Evolutionary conservation across 2,329 filamentous ascomycete genomes (phyloP).

Genomic region (Colletotrichum sp.): DNA sequence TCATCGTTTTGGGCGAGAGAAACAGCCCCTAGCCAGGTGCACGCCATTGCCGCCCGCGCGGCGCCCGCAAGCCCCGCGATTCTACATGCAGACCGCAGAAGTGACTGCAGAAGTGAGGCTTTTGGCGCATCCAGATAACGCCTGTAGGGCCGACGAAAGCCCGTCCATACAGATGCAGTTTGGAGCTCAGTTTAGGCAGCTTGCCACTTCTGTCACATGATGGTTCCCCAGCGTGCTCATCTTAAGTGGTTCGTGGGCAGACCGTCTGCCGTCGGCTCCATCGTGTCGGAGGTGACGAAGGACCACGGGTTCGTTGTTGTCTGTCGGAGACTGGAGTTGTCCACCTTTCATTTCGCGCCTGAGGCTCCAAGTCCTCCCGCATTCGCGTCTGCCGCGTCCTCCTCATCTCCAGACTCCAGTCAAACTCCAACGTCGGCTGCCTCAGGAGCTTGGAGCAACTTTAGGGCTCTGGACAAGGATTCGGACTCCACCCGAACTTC

Average conservation of each 20-base stretch:
- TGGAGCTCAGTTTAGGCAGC: conserved; percentile 2
- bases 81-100: neutral
- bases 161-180: neutral
- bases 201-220: conserved; percentile 11
- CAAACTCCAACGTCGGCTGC: neutral
- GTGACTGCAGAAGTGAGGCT: neutral
- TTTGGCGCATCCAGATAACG: neutral
- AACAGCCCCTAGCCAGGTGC: neutral
- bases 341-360: neutral
- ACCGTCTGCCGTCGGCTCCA: neutral
- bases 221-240: neutral
- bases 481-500: neutral
- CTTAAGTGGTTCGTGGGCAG: neutral
- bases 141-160: neutral
- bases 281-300: neutral
- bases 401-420: neutral
- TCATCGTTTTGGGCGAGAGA: neutral
- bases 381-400: neutral
- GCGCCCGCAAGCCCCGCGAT: neutral
- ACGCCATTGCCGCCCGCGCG: neutral
- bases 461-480: neutral
- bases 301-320: neutral
- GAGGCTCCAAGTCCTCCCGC: neutral
- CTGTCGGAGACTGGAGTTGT: neutral
- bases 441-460: neutral